phyloP scores from a whole-genome alignment of 2,329 filamentous ascomycete species.

The Aspergillus sp. region DNA sequence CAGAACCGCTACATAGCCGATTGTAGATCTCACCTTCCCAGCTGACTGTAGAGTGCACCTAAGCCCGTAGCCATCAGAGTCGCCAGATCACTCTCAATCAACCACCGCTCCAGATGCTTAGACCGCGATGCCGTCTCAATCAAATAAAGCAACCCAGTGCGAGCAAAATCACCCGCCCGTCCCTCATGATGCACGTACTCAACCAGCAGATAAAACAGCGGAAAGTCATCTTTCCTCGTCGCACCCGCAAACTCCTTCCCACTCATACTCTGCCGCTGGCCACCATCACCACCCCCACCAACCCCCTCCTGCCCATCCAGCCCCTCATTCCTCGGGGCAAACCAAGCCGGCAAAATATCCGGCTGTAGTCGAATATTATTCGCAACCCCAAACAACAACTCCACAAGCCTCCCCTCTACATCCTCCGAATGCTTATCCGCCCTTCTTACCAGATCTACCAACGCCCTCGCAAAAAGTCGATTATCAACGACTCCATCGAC shows the following conservation, averaged over 20 bases:
- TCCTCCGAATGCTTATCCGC: constrained; percentile 63
- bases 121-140: constrained; percentile 88
- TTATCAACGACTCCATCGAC: constrained; percentile 92
- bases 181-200: constrained; percentile 97
- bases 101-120: constrained; percentile 80
- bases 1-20: not conserved
- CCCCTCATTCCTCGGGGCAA: constrained; percentile 52
- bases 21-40: constrained; percentile 47
- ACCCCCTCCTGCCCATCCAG: constrained; percentile 25
- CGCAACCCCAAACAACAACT: constrained; percentile 90
- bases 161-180: constrained; percentile 87
- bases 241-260: constrained; percentile 71
- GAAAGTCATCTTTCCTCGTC: constrained; percentile 87
- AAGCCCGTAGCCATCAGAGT: constrained; percentile 95
- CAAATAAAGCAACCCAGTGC: constrained; percentile 89
- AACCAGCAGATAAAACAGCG: constrained; percentile 88
- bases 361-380: constrained; percentile 92
- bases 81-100: constrained; percentile 91
- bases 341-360: constrained; percentile 83
- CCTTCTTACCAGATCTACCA: constrained; percentile 78
- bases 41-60: constrained; percentile 66
- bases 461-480: constrained; percentile 71
- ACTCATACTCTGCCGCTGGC: constrained; percentile 37
- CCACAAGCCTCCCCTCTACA: constrained; percentile 81
- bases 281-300: constrained; percentile 6